Evolutionary conservation across 352 stramenopile genomes (phyloP).

Genomic region (Globisporangium apiculatum): DNA sequence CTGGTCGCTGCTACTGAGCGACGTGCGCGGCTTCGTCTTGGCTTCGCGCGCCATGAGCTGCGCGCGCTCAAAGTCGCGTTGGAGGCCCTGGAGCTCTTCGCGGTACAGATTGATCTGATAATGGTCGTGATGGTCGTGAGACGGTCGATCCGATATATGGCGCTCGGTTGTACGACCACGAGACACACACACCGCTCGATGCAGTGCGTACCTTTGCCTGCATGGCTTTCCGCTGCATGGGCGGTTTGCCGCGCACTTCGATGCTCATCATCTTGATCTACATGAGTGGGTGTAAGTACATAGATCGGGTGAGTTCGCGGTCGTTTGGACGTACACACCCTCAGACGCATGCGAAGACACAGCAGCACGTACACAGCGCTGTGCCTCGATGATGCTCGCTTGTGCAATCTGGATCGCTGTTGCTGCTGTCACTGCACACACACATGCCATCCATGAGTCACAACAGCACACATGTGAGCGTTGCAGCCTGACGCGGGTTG

Average conservation of each 20-base stretch:
- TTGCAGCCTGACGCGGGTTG: neutral
- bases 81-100: conserved; percentile 59
- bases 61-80: conserved; percentile 61
- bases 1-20: conserved; percentile 24
- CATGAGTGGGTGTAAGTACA: neutral
- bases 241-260: conserved; percentile 55
- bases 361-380: conserved; percentile 48
- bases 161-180: too few relatives aligned
- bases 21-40: conserved; percentile 20
- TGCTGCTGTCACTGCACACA: conserved; percentile 16
- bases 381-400: conserved; percentile 56
- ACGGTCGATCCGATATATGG: too few relatives aligned
- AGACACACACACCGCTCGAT: too few relatives aligned
- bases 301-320: too few relatives aligned
- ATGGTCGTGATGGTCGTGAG: conserved; percentile 12
- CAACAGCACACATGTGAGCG: neutral
- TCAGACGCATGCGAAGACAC: neutral
- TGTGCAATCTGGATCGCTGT: conserved; percentile 49
- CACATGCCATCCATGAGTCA: too few relatives aligned
- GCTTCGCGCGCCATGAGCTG: conserved; percentile 56
- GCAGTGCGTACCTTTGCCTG: conserved; percentile 41
- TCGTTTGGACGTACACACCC: too few relatives aligned
- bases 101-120: conserved; percentile 57
- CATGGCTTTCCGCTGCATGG: conserved; percentile 60
- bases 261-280: conserved; percentile 83